These are phyloP conservation scores for Brassica cretica DNA, from an alignment of 345 rosid species.

Conservation along the genomic window DNA sequence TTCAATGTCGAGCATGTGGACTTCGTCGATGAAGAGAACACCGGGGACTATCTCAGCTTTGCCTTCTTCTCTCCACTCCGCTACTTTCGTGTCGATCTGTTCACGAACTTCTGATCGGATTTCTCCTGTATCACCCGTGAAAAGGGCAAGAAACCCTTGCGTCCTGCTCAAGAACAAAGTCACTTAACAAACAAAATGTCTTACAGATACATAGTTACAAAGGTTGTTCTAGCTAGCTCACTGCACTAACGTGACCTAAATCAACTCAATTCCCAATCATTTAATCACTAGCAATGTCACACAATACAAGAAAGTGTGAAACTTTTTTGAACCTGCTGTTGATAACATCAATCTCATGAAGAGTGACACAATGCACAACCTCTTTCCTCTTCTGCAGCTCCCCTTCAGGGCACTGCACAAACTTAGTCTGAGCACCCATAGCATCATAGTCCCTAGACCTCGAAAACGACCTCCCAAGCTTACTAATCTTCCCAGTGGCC, in stretches of 20 bases:
- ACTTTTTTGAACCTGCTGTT: constrained; percentile 68
- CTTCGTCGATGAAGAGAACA: constrained; percentile 94
- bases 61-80: constrained; percentile 99
- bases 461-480: constrained; percentile 89
- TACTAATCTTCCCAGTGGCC: constrained; percentile 81
- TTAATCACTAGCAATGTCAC: too few species aligned
- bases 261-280: too few species aligned
- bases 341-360: constrained; percentile 97
- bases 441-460: constrained; percentile 97
- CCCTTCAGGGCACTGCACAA: constrained; percentile 96
- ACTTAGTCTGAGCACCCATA: constrained; percentile 92
- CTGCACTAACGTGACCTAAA: background rate
- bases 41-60: constrained; percentile 97
- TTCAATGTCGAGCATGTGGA: constrained; percentile 97
- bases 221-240: background rate
- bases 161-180: constrained; percentile 50
- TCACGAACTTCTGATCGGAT: constrained; percentile 94
- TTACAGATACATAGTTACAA: background rate
- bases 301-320: background rate
- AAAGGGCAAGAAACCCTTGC: constrained; percentile 93
- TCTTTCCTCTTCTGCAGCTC: constrained; percentile 97
- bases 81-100: constrained; percentile 91
- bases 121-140: constrained; percentile 96
- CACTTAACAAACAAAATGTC: background rate
- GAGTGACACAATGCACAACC: constrained; percentile 89